Evolutionary conservation across 345 rosid genomes (phyloP).

Genomic region (Corchorus capsularis): DNA sequence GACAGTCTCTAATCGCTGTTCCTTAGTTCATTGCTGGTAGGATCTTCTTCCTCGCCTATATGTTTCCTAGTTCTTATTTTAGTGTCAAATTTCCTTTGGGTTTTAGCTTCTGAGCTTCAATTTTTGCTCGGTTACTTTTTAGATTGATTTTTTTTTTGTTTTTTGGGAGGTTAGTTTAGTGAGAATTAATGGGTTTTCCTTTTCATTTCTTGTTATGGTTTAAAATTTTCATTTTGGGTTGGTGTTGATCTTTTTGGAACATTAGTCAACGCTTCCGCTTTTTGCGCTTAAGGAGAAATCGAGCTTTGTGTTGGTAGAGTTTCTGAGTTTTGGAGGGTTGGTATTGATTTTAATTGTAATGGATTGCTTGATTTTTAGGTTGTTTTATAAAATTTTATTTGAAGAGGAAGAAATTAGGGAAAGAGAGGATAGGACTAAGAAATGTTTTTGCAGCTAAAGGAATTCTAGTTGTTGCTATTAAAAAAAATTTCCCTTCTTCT

Average conservation of each 20-base stretch:
- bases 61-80: not conserved
- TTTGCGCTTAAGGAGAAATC: not conserved
- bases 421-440: not conserved
- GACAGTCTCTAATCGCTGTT: not conserved
- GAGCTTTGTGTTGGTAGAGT: not conserved
- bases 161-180: not conserved
- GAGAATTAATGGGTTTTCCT: not conserved
- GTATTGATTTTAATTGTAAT: not conserved
- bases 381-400: not conserved
- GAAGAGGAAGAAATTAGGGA: slow-evolving; percentile 3
- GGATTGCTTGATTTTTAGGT: not conserved
- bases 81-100: not conserved
- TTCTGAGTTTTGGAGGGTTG: not conserved
- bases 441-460: not conserved
- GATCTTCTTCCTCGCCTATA: not conserved
- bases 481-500: not conserved
- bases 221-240: not conserved
- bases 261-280: not conserved
- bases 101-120: not conserved
- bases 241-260: not conserved
- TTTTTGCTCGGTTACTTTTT: not conserved
- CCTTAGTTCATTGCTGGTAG: not conserved
- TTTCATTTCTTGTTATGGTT: no score
- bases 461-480: not conserved
- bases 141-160: not conserved